Conservation (phyloP, 169 alveolate genomes). For the Plasmodium reichenowi region DNA sequence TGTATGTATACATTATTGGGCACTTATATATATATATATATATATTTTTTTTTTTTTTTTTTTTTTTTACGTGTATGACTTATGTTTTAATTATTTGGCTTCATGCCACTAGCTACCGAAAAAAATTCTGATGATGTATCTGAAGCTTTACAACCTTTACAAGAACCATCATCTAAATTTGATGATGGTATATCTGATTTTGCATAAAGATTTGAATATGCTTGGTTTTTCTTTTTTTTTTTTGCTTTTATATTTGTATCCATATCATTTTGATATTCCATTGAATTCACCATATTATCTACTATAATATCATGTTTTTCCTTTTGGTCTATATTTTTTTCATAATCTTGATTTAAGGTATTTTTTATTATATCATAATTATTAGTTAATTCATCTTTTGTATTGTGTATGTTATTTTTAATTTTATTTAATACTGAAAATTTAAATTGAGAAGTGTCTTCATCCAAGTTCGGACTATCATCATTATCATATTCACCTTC, state of each 20-base stretch:
- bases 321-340: neutral
- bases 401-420: neutral
- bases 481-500: neutral
- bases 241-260: neutral
- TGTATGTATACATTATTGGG: no score
- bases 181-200: neutral
- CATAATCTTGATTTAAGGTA: neutral
- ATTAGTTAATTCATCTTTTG: neutral
- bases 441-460: neutral
- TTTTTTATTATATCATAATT: neutral
- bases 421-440: neutral
- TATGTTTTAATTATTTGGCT: neutral
- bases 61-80: neutral
- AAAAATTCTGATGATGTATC: slow-evolving; percentile 42
- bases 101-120: slow-evolving; percentile 34
- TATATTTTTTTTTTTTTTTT: neutral
- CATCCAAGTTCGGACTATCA: neutral
- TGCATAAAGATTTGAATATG: neutral
- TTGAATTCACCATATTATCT: neutral
- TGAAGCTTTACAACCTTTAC: neutral
- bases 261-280: neutral
- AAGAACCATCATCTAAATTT: neutral
- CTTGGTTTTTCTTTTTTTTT: neutral
- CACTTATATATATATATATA: no score
- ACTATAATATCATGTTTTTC: neutral